Base-by-base conservation (phyloP, 192 early-diverging fungal genomes). In the Helicostylum pulchrum region DNA sequence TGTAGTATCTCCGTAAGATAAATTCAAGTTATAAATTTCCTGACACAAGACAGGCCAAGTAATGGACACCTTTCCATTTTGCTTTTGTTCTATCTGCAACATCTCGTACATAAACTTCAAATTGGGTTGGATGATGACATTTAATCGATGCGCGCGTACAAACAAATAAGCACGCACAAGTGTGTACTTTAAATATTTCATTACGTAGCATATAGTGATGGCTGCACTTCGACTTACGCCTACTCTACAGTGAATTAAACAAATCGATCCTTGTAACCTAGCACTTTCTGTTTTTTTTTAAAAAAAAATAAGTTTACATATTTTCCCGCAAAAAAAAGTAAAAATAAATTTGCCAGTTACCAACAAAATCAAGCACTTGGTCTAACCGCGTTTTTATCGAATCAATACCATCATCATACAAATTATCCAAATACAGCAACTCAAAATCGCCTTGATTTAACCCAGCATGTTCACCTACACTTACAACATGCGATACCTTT, bases 121-220 rank as follows among this genome's bases (percentile, higher is more conserved):
- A 64, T 85, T 85, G 23, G 84, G 84, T 55, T 85, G 84, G n/a
- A 85, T 85, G 23, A 85, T 83, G 7, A 85, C 84, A 71, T 83
- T 85, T 5, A 85, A 53, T 11, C 84, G 78, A 32, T 81, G 76
- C 1, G 84, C 84, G 3, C 84, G 76, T 26, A 85, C 84, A 64
- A 76, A 77, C 10, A 83, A 31, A 51, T 85, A 85, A 7, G 84
- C 82, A 19, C 79, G 73, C 2, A 81, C 75, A 7, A 85, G 64
- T 11, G 77, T 78, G 31, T 75, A 64, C 5, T 68, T 65, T 23
- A 83, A 65, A 47, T 83, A 76, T 6, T 72, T 67, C 84, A 85
- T 85, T 20, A 85, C 50, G 30, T 83, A 85, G 2, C 76, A 76
- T 49, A 85, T 83, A 6, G 82, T 83, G 17, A 85, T 76, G 7